Conservation (phyloP, 208 protist species). For the Herpetomonas tarakana region DNA sequence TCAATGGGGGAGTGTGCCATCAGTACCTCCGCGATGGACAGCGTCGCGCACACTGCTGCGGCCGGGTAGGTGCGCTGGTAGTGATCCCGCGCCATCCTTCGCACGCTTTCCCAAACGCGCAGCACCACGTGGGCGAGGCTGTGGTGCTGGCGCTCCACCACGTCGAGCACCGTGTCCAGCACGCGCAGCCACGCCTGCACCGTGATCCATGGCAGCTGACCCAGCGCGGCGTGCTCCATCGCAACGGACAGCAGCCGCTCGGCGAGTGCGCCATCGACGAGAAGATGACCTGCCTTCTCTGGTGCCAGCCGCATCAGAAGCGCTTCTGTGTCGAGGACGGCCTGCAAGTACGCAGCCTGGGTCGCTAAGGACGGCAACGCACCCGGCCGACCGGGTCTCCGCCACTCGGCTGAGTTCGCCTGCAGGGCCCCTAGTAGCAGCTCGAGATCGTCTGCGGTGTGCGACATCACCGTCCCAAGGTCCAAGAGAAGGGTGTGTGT, state of each 20-base stretch:
- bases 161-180: conserved; percentile 24
- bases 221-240: conserved; percentile 31
- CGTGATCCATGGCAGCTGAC: conserved; percentile 39
- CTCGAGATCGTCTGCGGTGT: conserved; percentile 5
- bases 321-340: neutral
- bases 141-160: conserved; percentile 6
- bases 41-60: conserved; percentile 14
- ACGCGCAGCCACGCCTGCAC: conserved; percentile 38
- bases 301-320: conserved; percentile 8
- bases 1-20: conserved; percentile 24
- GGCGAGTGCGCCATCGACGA: conserved; percentile 16
- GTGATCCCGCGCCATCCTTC: conserved; percentile 10
- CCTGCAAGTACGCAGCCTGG: neutral
- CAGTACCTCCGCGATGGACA: conserved; percentile 52
- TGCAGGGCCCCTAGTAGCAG: conserved; percentile 8
- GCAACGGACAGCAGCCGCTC: conserved; percentile 28
- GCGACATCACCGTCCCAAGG: too few species aligned
- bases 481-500: neutral
- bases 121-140: conserved; percentile 19
- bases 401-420: conserved; percentile 8
- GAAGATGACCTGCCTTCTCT: neutral
- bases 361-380: neutral
- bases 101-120: conserved; percentile 26
- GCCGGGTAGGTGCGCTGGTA: conserved; percentile 5
- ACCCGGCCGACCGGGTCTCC: neutral